Evolutionary conservation across 2,329 filamentous ascomycete genomes (phyloP), one percentile per base, ranked within the genome.

Genomic region (Sodiomyces alkalinus): DNA sequence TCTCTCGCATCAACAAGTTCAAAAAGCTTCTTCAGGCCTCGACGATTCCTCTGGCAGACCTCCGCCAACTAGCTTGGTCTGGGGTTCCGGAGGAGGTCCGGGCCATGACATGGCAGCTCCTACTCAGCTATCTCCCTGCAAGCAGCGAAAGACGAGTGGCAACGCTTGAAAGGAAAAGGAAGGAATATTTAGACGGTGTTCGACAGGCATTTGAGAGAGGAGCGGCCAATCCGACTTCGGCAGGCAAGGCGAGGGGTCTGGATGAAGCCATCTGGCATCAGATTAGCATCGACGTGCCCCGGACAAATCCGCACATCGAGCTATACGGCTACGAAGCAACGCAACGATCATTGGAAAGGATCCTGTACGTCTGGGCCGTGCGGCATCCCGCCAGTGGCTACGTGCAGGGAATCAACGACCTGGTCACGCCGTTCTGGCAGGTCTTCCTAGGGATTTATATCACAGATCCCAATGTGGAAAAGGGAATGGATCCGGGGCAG

Each of bases 251-350:
- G 6, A 56, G 70, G 35, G 87, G 86, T 3, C 58, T 98, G 12
- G 92, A 98, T 42, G 90, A 98, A 58, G 80, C 83, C n/a, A 75
- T 98, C 33, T 98, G 90, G 90, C 90, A 98, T 57, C 90, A 98
- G 48, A 96, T 98, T 55, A 94, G 85, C 53, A 98, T 98, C 45
- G 90, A 98, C 47, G 82, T 96, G 14, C 90, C 90, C 3, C 74
- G 90, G 28, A 98, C 90, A 4, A 96, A 93, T 47, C 90, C 90
- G 8, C 90, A 96, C 52, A 77, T 98, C 30, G 81, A 92, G 41
- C 65, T 98, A 1, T 98, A 98, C 55, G 72, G 82, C 39, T 96
- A 93, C 47, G 87, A 96, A 53, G 87, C 87, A 4, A 98, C 92
- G 1, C 90, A 98, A 49, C 66, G 86, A 30, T 94, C 85, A 1